Conservation (phyloP, 768 basidiomycete species). For the Calvatia gigantea region DNA sequence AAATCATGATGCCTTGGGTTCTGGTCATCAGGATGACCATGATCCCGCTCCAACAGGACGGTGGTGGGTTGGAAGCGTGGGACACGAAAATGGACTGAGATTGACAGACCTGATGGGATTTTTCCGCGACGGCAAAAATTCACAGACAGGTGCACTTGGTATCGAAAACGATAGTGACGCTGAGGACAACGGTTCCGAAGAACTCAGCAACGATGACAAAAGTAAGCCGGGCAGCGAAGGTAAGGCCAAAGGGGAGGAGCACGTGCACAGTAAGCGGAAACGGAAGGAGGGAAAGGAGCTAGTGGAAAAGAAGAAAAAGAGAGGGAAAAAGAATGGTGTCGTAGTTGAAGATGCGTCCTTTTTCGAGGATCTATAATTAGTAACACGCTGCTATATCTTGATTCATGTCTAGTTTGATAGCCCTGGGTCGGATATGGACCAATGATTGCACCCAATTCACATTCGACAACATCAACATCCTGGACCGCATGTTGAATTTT, state of each 20-base stretch:
- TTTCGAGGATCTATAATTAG: slow-evolving; percentile 58
- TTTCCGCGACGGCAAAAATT: slow-evolving; percentile 44
- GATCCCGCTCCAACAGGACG: slow-evolving; percentile 24
- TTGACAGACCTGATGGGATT: slow-evolving; percentile 82
- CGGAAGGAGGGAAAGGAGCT: slow-evolving; percentile 51
- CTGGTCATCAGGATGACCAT: slow-evolving; percentile 19
- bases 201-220: slow-evolving; percentile 2
- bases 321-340: slow-evolving; percentile 58
- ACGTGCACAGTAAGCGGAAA: slow-evolving; percentile 49
- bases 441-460: background rate
- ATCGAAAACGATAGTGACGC: slow-evolving; percentile 24
- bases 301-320: slow-evolving; percentile 45
- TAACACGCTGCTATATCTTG: no score
- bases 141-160: slow-evolving; percentile 25
- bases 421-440: no score
- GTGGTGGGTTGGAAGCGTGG: slow-evolving; percentile 91
- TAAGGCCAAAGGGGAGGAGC: slow-evolving; percentile 17
- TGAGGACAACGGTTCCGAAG: slow-evolving; percentile 22
- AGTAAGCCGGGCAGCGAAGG: slow-evolving; percentile 18
- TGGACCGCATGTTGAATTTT: background rate
- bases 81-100: slow-evolving; percentile 84
- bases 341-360: slow-evolving; percentile 54
- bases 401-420: no score
- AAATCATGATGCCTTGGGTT: slow-evolving; percentile 1
- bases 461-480: background rate